Percentiles rank a stretch among this genome's conserved stretches.
These are phyloP conservation scores for Solanum phureja DNA, from an alignment of 257 asterid species.

Conservation along the genomic window DNA sequence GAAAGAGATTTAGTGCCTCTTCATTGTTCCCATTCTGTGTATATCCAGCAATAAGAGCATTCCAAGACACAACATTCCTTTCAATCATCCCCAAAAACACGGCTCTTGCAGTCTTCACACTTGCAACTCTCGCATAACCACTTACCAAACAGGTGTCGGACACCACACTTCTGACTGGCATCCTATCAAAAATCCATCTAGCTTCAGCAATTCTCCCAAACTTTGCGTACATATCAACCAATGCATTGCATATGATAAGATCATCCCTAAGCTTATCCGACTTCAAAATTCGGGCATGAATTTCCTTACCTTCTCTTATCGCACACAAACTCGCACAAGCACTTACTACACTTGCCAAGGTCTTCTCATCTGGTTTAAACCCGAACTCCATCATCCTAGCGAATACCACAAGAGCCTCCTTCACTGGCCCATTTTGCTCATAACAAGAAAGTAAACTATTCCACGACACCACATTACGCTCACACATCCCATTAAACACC, in stretches of 20 bases:
- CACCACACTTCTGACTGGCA: conserved; percentile 5
- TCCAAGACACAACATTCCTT: conserved; percentile 11
- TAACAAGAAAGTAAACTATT: conserved; percentile 9
- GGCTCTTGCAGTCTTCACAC: conserved; percentile 4
- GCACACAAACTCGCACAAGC: conserved; percentile 10
- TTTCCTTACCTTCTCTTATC: conserved; percentile 1
- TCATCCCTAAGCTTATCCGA: neutral
- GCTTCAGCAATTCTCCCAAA: conserved; percentile 6
- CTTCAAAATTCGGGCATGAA: neutral
- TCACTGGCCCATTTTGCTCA: conserved; percentile 7
- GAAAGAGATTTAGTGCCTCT: conserved; percentile 4
- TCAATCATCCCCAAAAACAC: conserved; percentile 6
- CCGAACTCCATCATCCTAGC: neutral
- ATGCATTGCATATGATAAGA: neutral
- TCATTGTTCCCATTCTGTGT: conserved; percentile 8
- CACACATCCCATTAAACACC: conserved; percentile 8
- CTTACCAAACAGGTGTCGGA: conserved; percentile 4
- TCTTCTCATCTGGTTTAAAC: conserved; percentile 4
- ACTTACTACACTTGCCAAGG: conserved; percentile 6
- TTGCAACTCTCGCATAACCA: conserved; percentile 6
- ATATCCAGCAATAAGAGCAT: conserved; percentile 9
- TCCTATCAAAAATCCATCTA: conserved; percentile 3
- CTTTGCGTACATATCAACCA: conserved; percentile 7
- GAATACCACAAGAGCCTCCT: neutral
- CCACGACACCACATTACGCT: conserved; percentile 6